Base-by-base conservation (phyloP, 2,329 filamentous ascomycete genomes). In the Beauveria brongniartii region DNA sequence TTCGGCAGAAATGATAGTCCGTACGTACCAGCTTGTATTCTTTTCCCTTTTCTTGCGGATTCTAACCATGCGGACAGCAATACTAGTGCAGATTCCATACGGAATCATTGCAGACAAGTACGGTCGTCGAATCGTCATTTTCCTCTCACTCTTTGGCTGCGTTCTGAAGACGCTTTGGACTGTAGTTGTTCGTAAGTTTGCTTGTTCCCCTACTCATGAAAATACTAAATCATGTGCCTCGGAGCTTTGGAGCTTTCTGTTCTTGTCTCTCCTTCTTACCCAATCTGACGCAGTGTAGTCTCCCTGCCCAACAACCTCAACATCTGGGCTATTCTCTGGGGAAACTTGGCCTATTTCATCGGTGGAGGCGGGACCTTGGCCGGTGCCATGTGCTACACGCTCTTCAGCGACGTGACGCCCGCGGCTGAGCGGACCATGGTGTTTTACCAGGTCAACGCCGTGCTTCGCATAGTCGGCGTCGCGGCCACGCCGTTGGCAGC, bases 21-120 rank as follows among this genome's bases (percentile, higher is more conserved):
- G 77, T 77, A 64, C 66, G 72, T 72, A 53, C 44, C 51, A 30
- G 26, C 10, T 61, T 26, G 30, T 10, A 37, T 37, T 3, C 12
- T 3, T 7, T 22, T 62, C 8, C 5, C 41, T n/a, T 9, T 37
- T 7, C 43, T 22, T 10, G 5, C 3, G 12, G 37, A 28, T 22
- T 12, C 55, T 56, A 26, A 61, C 40, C 5, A 16, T 12, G 0
- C 9, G 7, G 6, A 44, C 30, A 76, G 74, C 74, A 3, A 70
- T 80, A 0, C 43, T 80, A 3, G 70, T 74, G 0, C 73, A 79
- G n/a, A 70, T 81, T 5, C 78, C 78, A 0, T 80, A 72, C 28
- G 78, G 78, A 0, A 72, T 80, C 26, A 65, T 81, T 37, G 77
- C 78, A 2, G 78, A 81, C 66, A 77, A 76, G 60, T 75, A 76